Conservation (phyloP, 352 stramenopile species). For the Peronospora belbahrii region DNA sequence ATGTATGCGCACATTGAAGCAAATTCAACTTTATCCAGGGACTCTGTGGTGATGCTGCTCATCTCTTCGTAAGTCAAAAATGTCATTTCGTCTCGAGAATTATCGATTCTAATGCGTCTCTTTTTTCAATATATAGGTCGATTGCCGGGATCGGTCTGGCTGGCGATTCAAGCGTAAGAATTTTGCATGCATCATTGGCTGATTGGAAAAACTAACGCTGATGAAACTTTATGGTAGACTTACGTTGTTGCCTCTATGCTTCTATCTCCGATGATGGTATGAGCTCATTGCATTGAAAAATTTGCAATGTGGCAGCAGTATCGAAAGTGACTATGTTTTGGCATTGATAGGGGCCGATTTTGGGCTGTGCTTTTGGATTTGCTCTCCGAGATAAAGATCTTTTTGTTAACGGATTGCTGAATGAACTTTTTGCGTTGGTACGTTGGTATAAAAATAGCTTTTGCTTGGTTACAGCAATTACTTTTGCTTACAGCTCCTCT, state of each 20-base stretch:
- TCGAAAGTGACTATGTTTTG: constrained; percentile 1
- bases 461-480: not conserved
- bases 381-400: constrained; percentile 68
- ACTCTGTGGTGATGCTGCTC: constrained; percentile 80
- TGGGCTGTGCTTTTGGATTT: constrained; percentile 80
- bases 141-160: constrained; percentile 74
- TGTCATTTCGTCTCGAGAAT: not conserved
- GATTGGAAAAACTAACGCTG: constrained; percentile 3
- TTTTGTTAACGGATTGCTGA: constrained; percentile 79
- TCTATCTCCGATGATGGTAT: constrained; percentile 82
- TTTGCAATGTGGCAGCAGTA: not conserved
- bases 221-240: constrained; percentile 28
- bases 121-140: constrained; percentile 26
- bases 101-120: not conserved
- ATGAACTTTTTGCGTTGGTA: constrained; percentile 76
- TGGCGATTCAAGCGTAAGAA: constrained; percentile 54
- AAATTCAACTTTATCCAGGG: constrained; percentile 69
- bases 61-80: constrained; percentile 62
- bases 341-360: constrained; percentile 52
- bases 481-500: not conserved
- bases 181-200: no score
- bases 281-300: not conserved
- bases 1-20: constrained; percentile 84
- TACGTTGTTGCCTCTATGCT: constrained; percentile 86
- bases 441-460: not conserved